Evolutionary conservation across 805 yeast species (phyloP).

Genomic region (Hanseniaspora mollemarum): DNA sequence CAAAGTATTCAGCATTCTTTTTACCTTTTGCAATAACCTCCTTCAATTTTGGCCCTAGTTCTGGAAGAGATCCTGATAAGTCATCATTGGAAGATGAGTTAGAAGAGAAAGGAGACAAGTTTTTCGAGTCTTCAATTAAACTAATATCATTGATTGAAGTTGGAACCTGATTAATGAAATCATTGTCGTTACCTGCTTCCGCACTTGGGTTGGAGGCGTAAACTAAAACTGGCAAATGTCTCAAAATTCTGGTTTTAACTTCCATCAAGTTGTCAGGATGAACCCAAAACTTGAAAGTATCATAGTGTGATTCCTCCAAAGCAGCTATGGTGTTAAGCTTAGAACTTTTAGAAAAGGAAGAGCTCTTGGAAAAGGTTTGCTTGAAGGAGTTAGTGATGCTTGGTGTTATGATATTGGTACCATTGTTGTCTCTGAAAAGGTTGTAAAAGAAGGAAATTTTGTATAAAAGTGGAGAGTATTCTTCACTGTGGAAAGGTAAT

Average conservation of each 20-base stretch:
- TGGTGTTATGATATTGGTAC: constrained; percentile 27
- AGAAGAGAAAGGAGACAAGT: not conserved
- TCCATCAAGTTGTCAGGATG: constrained; percentile 97
- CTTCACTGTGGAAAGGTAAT: constrained; percentile 88
- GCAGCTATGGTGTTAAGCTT: constrained; percentile 26
- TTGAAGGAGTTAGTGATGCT: constrained; percentile 22
- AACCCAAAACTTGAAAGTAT: constrained; percentile 85
- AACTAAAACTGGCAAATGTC: constrained; percentile 85
- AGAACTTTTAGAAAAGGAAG: constrained; percentile 33
- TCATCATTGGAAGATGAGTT: constrained; percentile 15
- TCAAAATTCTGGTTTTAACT: constrained; percentile 85
- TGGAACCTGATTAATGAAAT: constrained; percentile 24
- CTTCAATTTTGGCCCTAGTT: constrained; percentile 25
- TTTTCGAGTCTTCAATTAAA: not conserved
- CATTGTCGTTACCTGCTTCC: constrained; percentile 24
- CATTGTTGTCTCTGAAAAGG: constrained; percentile 59
- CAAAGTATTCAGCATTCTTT: constrained; percentile 37
- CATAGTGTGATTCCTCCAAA: constrained; percentile 33
- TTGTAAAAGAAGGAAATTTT: constrained; percentile 72
- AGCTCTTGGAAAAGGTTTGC: constrained; percentile 23
- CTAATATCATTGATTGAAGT: constrained; percentile 21
- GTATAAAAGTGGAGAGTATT: constrained; percentile 80
- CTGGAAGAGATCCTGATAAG: constrained; percentile 23
- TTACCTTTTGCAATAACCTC: constrained; percentile 20
- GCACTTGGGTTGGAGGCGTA: constrained; percentile 37